Conservation (phyloP, 345 rosid genomes). For the Ceriops tagal region DNA sequence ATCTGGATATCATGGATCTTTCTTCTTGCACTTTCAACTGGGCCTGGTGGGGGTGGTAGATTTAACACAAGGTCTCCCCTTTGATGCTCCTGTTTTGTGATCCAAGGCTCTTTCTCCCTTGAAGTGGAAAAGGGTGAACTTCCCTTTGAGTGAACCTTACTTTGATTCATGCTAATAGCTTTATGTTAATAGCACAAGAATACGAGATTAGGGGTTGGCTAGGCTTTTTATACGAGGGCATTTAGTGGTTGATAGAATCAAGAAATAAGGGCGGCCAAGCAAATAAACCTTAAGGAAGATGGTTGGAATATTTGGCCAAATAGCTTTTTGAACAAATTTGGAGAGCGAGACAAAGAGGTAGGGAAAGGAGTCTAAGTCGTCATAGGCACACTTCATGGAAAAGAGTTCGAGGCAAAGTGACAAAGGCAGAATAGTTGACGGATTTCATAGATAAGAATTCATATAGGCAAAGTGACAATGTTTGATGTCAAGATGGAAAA, state of each 20-base stretch:
- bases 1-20: constrained; percentile 21
- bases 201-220: not conserved
- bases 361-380: constrained; percentile 18
- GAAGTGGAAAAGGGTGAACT: constrained; percentile 31
- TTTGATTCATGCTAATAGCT: constrained; percentile 7
- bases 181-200: too few relatives aligned
- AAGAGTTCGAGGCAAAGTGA: not conserved
- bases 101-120: constrained; percentile 43
- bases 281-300: constrained; percentile 10
- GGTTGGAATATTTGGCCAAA: not conserved
- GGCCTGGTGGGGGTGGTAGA: constrained; percentile 43
- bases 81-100: constrained; percentile 1
- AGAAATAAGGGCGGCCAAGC: not conserved
- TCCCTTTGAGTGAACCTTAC: constrained; percentile 12
- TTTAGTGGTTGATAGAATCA: not conserved
- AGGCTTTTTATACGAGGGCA: not conserved
- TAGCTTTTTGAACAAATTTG: constrained; percentile 1
- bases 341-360: not conserved
- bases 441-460: too few relatives aligned
- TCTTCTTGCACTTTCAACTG: constrained; percentile 6
- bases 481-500: not conserved
- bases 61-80: not conserved
- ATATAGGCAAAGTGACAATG: not conserved
- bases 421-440: constrained; percentile 2
- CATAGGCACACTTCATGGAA: not conserved